phyloP scores from a whole-genome alignment of 345 rosid genomes.

The Eucalyptus curtisii region DNA sequence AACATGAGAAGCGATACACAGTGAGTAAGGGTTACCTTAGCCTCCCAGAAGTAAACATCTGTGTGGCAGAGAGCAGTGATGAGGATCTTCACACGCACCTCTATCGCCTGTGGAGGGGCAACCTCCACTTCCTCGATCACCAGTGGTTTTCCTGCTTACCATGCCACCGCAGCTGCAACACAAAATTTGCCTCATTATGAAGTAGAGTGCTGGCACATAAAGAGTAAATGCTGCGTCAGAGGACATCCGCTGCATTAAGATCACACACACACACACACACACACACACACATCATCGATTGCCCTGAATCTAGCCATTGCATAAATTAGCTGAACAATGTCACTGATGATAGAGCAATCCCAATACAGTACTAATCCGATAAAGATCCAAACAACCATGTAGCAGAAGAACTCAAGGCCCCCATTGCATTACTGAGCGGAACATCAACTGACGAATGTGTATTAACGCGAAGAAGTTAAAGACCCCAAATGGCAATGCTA shows the following conservation, averaged over 20 bases:
- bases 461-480: background rate
- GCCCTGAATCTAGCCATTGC: too few relatives aligned
- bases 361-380: background rate
- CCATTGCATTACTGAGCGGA: too few relatives aligned
- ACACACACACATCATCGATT: too few relatives aligned
- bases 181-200: background rate
- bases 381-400: background rate
- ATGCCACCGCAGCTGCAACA: conserved; percentile 29
- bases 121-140: conserved; percentile 35
- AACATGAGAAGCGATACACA: background rate
- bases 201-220: background rate
- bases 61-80: conserved; percentile 33
- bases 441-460: background rate
- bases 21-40: conserved; percentile 8
- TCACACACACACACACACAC: too few relatives aligned
- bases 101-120: conserved; percentile 33
- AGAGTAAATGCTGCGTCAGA: too few relatives aligned
- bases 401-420: too few relatives aligned
- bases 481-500: background rate
- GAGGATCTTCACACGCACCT: conserved; percentile 29
- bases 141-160: conserved; percentile 51
- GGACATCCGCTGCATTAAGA: too few relatives aligned
- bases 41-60: conserved; percentile 47
- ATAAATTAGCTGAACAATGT: too few relatives aligned
- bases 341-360: background rate